Base-by-base conservation (phyloP, 768 basidiomycete genomes). In the Calocybe gangraenosa region DNA sequence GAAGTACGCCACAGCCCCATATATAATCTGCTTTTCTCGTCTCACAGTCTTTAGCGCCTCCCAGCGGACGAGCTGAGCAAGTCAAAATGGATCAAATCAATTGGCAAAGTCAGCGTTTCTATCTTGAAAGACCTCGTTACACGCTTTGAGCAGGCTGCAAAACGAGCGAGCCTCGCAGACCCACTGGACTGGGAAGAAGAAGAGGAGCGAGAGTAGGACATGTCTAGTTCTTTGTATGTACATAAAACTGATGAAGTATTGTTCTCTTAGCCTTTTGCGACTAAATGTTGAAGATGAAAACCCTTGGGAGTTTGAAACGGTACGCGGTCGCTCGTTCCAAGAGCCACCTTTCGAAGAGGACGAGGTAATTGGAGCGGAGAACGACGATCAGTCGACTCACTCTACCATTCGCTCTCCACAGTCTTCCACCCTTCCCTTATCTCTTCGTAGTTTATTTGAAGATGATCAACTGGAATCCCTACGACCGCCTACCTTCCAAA, bases 61-160 rank as follows among this genome's bases (percentile, higher is more conserved):
- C 75, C 84, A 2, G 92, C 96, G 10, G 96, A 98, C 46, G 94
- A 97, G 53, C 74, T 99, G 2, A 58, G 71, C 2, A 93, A 87
- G 61, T 78, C 82, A 21, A 94, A 87, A 59, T 98, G 95, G 92
- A 92, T 98, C 53, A 92, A 87, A 58, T 73, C 78, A 7, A 63
- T 79, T 4, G 67, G 80, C 7, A 94, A 86, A 70, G 66, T 76
- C 1, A 74, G 80, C 1, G 67, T 92, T 11, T 71, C 82, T 0
- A 67, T 79, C 14, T 68, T 98, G 14, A 84, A 83, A 52, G 96
- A 98, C 44, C 73, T 98, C 23, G 75, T 96, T 37, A 65, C 79
- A 19, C 83, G 84, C 18, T 84, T 92, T 40, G 82, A 93, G 52
- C 73, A 78, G 21, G 85, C 82, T 3, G 89, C 85, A 2, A 79